Evolutionary conservation across 2,329 filamentous ascomycete species (phyloP), one percentile per base, ranked within the genome.

Genomic region (Cladosporium oxysporum): DNA sequence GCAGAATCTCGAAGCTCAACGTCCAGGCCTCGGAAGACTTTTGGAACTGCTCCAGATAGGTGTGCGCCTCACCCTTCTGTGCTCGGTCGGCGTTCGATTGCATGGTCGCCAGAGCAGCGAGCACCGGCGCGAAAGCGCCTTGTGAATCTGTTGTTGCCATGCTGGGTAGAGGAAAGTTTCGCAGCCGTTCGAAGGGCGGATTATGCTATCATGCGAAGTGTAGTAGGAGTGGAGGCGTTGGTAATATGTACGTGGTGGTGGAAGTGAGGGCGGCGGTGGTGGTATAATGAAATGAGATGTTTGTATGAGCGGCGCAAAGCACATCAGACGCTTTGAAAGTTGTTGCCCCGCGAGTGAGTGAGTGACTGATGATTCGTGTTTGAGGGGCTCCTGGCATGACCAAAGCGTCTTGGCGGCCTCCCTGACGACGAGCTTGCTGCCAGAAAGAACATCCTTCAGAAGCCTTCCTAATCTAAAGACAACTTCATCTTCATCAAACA

Each of bases 11-110:
- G 77, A 97, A 90, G 69, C 93, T 93, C 57, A 90, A 90, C 53
- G 89, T 90, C 95, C 95, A 99, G 72, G 95, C 95, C 77, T 92
- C 91, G 76, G 91, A 85, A 79, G 95, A 98, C 87, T 99, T 99
- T 86, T 99, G 95, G 81, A 98, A 99, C 73, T 88, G 89, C 81
- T 96, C 91, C 67, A 99, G 85, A 78, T 90, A 99, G 77, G 94
- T 89, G 77, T 97, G 93, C 67, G 92, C 93, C 79, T 93, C 90
- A 78, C 90, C 90, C 83, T 98, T 98, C 76, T 91, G 88, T 71
- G 90, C 86, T 75, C 90, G 87, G 76, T 94, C 88, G 71, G 88
- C 90, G 80, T 90, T 91, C 77, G 93, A 85, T 76, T 88, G 90
- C 93, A 99, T 97, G 69, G 93, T 95, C 76, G 89, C 87, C 80